These are phyloP conservation scores for Coniosporium apollinis DNA, from an alignment of 495 filamentous ascomycete genomes.

Conservation along the genomic window DNA sequence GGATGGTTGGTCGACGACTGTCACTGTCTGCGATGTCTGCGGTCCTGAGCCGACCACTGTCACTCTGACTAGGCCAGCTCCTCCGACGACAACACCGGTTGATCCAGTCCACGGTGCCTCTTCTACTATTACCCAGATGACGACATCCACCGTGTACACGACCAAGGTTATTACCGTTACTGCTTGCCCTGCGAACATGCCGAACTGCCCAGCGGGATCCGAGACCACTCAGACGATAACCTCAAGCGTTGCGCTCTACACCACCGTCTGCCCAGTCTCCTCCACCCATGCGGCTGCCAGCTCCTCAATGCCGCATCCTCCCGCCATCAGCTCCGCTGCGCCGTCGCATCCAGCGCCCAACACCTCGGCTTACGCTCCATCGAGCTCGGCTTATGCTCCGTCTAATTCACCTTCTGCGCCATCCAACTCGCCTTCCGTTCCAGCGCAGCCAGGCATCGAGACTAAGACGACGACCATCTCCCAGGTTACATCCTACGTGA, in stretches of 20 bases:
- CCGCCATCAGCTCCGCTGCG: too few relatives aligned
- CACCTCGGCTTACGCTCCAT: too few relatives aligned
- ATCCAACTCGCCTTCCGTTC: too few relatives aligned
- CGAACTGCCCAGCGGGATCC: neutral
- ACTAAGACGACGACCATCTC: too few relatives aligned
- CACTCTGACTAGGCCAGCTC: conserved; percentile 10
- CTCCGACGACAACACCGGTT: neutral
- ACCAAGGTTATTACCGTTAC: neutral
- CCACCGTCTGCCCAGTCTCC: conserved; percentile 1
- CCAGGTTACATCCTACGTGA: too few relatives aligned
- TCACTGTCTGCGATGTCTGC: too few relatives aligned
- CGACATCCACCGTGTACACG: conserved; percentile 2
- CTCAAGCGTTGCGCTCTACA: conserved; percentile 1
- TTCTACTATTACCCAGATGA: neutral
- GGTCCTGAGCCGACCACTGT: conserved; percentile 9
- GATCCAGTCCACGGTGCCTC: neutral
- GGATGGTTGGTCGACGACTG: too few relatives aligned
- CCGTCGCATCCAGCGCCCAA: too few relatives aligned
- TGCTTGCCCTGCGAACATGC: neutral
- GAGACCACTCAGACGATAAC: neutral
- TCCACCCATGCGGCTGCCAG: neutral
- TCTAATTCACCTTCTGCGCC: too few relatives aligned
- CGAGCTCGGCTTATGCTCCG: too few relatives aligned
- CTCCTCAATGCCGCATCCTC: too few relatives aligned
- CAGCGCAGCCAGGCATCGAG: too few relatives aligned